Conservation (phyloP, 805 yeast species). For the Lachancea lanzarotensis region DNA sequence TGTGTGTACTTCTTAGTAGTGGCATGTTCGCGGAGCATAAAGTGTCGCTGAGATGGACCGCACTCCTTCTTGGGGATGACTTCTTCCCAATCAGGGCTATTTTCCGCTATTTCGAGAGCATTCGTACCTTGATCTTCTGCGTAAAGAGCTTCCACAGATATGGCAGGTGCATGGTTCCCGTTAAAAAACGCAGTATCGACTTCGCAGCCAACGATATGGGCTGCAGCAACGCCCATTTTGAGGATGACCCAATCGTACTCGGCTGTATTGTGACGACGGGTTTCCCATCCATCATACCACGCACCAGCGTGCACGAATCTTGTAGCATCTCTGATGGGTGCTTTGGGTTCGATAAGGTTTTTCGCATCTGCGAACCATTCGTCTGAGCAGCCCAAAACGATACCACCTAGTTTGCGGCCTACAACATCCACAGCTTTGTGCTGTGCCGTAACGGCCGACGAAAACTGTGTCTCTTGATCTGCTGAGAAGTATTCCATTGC, state of each 20-base stretch:
- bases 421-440: constrained; percentile 52
- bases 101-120: constrained; percentile 20
- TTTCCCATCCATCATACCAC: constrained; percentile 99
- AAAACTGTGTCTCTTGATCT: constrained; percentile 14
- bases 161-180: constrained; percentile 91
- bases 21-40: constrained; percentile 53
- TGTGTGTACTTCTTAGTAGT: constrained; percentile 69
- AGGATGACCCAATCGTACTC: constrained; percentile 85
- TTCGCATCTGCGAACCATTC: constrained; percentile 95
- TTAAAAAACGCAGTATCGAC: constrained; percentile 90
- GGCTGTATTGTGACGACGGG: constrained; percentile 82
- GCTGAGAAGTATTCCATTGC: constrained; percentile 2
- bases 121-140: constrained; percentile 21
- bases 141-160: constrained; percentile 71
- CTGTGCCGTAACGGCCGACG: constrained; percentile 11
- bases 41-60: constrained; percentile 85
- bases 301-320: constrained; percentile 81
- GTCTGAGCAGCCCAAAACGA: constrained; percentile 63
- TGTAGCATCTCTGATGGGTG: constrained; percentile 77
- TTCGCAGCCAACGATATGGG: constrained; percentile 74
- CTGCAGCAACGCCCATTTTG: constrained; percentile 72
- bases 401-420: constrained; percentile 79
- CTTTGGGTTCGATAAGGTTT: constrained; percentile 72
- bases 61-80: constrained; percentile 70
- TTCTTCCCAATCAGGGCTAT: constrained; percentile 54